phyloP scores from a whole-genome alignment of 1,284 basidiomycete species.

The Austroboletus novae-zelandiae region DNA sequence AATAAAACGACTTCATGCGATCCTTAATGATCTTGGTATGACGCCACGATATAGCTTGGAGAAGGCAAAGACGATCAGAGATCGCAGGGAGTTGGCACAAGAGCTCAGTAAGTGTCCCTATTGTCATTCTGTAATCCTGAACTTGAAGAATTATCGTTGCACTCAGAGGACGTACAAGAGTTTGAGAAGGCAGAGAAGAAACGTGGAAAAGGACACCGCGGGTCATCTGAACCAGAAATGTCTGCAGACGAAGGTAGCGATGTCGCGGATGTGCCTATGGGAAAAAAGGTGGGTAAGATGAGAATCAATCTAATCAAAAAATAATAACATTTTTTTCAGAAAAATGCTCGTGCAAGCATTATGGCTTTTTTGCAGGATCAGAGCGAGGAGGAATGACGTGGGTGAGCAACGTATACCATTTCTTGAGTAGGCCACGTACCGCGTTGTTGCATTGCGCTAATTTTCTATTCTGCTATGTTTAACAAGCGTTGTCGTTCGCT shows the following conservation, averaged over 20 bases:
- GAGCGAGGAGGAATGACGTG: too few species aligned
- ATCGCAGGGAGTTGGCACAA: constrained; percentile 69
- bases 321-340: too few species aligned
- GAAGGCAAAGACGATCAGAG: constrained; percentile 73
- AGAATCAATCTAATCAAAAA: too few species aligned
- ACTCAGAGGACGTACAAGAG: constrained; percentile 61
- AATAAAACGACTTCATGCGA: constrained; percentile 60
- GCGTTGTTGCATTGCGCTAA: too few species aligned
- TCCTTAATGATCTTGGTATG: constrained; percentile 78
- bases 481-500: too few species aligned
- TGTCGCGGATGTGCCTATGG: constrained; percentile 38
- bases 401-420: too few species aligned
- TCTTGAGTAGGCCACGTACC: too few species aligned
- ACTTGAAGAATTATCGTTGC: background rate
- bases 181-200: constrained; percentile 46
- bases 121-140: background rate
- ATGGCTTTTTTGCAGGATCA: too few species aligned
- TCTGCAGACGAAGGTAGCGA: constrained; percentile 17
- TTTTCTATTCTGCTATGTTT: too few species aligned
- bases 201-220: constrained; percentile 16
- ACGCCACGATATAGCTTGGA: constrained; percentile 71
- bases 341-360: too few species aligned
- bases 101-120: constrained; percentile 65
- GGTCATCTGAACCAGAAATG: constrained; percentile 17
- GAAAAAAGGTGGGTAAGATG: constrained; percentile 33